Conservation (phyloP, 1,139 yeast genomes). For the Candida sp. region DNA sequence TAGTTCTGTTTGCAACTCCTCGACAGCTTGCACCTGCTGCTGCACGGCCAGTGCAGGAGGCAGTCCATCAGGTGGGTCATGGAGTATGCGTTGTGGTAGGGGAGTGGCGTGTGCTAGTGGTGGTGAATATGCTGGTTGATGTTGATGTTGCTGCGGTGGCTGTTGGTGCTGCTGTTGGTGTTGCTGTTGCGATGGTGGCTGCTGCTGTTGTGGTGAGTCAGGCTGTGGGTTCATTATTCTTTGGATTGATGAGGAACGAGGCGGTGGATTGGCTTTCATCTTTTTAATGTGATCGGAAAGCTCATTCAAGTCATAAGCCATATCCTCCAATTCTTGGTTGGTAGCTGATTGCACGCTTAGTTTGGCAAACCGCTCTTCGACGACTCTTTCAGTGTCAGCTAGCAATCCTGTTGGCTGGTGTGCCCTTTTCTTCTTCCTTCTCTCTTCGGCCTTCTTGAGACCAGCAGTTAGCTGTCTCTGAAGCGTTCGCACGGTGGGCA, state of each 20-base stretch:
- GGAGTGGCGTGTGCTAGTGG: not conserved
- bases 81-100: no score
- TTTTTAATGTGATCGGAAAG: constrained; percentile 35
- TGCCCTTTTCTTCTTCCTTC: not conserved
- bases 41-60: no score
- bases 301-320: constrained; percentile 33
- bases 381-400: constrained; percentile 17
- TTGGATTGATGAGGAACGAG: not conserved
- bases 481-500: constrained; percentile 42
- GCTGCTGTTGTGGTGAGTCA: not conserved
- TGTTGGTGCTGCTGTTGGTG: not conserved
- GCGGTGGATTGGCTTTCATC: constrained; percentile 20
- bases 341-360: not conserved
- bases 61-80: no score
- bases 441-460: constrained; percentile 28
- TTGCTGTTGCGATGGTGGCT: not conserved
- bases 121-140: not conserved
- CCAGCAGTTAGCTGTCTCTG: constrained; percentile 42
- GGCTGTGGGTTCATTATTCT: not conserved
- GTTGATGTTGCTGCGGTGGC: not conserved
- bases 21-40: not conserved
- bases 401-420: constrained; percentile 16
- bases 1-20: constrained; percentile 1
- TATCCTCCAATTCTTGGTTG: constrained; percentile 24
- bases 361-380: not conserved